A percentile compares a stretch with the other conserved stretches of the same genome.
Conservation (phyloP, 805 yeast species). For the Pichia manshurica region DNA sequence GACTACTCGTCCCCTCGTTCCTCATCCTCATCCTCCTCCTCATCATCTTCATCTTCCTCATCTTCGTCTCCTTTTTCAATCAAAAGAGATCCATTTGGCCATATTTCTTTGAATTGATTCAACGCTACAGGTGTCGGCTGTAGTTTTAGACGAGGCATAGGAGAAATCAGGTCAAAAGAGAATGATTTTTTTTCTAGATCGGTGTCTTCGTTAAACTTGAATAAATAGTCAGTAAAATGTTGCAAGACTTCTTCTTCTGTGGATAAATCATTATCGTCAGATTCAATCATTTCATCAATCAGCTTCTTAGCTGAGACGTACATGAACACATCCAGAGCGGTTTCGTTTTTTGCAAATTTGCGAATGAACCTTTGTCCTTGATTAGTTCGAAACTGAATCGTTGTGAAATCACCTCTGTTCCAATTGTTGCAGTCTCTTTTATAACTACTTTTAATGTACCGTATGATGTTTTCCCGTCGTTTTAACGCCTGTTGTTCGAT, state of each 20-base stretch:
- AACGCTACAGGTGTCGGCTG: constrained; percentile 19
- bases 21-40: not conserved
- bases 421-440: constrained; percentile 13
- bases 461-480: constrained; percentile 3
- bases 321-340: constrained; percentile 43
- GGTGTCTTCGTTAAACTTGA: constrained; percentile 10
- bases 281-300: constrained; percentile 12
- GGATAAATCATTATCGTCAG: constrained; percentile 5
- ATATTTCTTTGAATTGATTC: constrained; percentile 27
- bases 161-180: constrained; percentile 31
- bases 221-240: constrained; percentile 9
- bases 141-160: constrained; percentile 32
- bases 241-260: constrained; percentile 15
- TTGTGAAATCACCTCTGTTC: constrained; percentile 31
- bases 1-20: not conserved
- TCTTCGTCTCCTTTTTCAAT: constrained; percentile 26
- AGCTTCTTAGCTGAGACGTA: constrained; percentile 40
- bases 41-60: constrained; percentile 15
- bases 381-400: constrained; percentile 51
- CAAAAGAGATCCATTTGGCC: constrained; percentile 36
- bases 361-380: constrained; percentile 46
- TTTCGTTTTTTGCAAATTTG: constrained; percentile 35
- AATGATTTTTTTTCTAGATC: constrained; percentile 20
- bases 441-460: constrained; percentile 9
- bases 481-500: not conserved